phyloP scores from a whole-genome alignment of 176 grass and related monocot genomes.

The Alopecurus myosuroides region DNA sequence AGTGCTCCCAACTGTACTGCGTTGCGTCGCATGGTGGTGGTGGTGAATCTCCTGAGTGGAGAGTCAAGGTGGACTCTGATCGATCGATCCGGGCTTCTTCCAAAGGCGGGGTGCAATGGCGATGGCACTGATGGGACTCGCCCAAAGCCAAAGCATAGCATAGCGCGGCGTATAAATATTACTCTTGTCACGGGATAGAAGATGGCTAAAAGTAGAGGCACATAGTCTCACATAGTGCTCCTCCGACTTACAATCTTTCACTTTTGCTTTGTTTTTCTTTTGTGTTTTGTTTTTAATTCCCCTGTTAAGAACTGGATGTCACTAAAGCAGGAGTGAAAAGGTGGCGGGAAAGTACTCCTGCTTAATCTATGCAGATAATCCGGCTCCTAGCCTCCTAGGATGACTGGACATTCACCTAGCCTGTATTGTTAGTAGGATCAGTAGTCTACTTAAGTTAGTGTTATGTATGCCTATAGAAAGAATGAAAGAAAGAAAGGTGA shows the following conservation, averaged over 20 bases:
- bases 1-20: not conserved
- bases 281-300: not conserved
- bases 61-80: conserved; percentile 35
- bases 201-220: not conserved
- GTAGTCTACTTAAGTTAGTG: not conserved
- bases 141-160: conserved; percentile 19
- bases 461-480: not conserved
- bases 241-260: not conserved
- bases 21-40: not conserved
- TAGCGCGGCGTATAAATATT: conserved; percentile 27
- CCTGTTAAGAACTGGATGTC: conserved; percentile 13
- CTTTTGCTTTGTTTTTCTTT: not conserved
- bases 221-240: conserved; percentile 13
- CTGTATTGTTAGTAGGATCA: not conserved
- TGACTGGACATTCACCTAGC: conserved; percentile 26
- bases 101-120: conserved; percentile 16
- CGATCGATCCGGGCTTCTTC: conserved; percentile 17
- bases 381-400: conserved; percentile 34
- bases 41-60: conserved; percentile 58
- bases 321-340: not conserved
- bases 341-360: not conserved
- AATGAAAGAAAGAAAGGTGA: not conserved
- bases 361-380: conserved; percentile 22
- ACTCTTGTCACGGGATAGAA: conserved; percentile 10
- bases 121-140: conserved; percentile 25